Base-by-base conservation (phyloP, 192 early-diverging fungal species). In the Dispira parvispora region DNA sequence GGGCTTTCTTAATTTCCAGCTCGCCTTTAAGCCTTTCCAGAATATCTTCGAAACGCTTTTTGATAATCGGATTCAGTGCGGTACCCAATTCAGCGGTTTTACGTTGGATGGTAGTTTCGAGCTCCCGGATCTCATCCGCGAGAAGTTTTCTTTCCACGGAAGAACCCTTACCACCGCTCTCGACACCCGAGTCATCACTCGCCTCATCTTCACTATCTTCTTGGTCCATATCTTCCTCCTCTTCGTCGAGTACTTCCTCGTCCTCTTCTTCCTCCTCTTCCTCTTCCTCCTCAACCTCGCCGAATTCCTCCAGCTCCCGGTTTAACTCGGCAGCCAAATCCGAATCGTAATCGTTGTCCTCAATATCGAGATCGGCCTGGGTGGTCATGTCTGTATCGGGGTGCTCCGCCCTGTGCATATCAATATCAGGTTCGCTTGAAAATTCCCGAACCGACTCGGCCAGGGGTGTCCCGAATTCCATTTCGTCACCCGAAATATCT, bases 11-110 rank as follows among this genome's bases (percentile, higher is more conserved):
- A 16, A 49, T 49, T 20, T 49, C 47, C 21, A 49, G 47, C 21
- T 49, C 47, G 47, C 3, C 21, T 20, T 16, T 21, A 16, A 90
- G 67, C 20, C 75, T 78, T 27, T 70, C 66, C 26, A 88, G 68
- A 28, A 78, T 82, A 11, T 75, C 76, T 61, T 84, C 80, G 52
- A 90, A 88, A 8, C 88, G 84, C 66, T 73, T 77, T 80, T 76
- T 82, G 58, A 90, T 70, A 64, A 90, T 85, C 8, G 80, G 78
- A 69, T 90, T 88, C 4, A 79, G 74, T 18, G 85, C 82, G 20
- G 77, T 71, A 0, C 72, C 62, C 2, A 85, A 46, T 58, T 84
- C 75, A 0, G 72, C 71, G 32, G 71, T 61, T 53, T 78, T 83
- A 4, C 81, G 77, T 20, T 77, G 67, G 60, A 88, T 71, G 42